A percentile compares a stretch with the other conserved stretches of the same genome.
Evolutionary conservation across 73 alveolate species (phyloP).

Genomic region (Paramecium caudatum): DNA sequence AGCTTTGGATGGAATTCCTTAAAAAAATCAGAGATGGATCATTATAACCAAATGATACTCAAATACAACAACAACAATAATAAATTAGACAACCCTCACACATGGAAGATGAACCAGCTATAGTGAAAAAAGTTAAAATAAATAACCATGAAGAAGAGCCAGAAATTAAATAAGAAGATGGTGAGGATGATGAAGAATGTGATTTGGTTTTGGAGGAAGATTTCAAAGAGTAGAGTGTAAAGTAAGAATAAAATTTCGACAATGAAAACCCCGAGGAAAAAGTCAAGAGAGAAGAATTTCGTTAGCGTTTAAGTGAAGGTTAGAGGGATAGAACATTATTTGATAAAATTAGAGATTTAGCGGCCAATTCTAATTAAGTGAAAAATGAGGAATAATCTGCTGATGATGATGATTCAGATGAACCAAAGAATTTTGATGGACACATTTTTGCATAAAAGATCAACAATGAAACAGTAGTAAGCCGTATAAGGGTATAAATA

Average conservation of each 20-base stretch:
- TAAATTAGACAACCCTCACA: neutral
- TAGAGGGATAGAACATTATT: neutral
- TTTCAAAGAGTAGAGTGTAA: neutral
- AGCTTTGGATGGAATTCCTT: neutral
- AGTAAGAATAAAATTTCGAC: neutral
- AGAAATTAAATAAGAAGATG: slow-evolving; percentile 20
- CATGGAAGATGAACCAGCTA: neutral
- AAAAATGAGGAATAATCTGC: slow-evolving; percentile 3
- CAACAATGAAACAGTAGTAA: slow-evolving; percentile 14
- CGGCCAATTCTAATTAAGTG: neutral
- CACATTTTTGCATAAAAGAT: slow-evolving; percentile 11
- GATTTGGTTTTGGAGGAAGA: neutral
- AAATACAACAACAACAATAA: neutral
- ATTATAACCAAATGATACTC: neutral
- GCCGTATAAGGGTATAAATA: slow-evolving; percentile 22
- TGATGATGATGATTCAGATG: slow-evolving; percentile 27
- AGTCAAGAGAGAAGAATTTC: neutral
- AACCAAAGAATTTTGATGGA: slow-evolving; percentile 14
- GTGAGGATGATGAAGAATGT: neutral
- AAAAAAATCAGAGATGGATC: neutral
- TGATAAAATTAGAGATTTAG: slow-evolving; percentile 23
- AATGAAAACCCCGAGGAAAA: neutral
- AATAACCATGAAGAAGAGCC: neutral
- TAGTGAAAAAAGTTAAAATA: neutral
- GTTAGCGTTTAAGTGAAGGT: neutral